Base-by-base conservation (phyloP, 148 eudicot species). In the Cornus controversa region DNA sequence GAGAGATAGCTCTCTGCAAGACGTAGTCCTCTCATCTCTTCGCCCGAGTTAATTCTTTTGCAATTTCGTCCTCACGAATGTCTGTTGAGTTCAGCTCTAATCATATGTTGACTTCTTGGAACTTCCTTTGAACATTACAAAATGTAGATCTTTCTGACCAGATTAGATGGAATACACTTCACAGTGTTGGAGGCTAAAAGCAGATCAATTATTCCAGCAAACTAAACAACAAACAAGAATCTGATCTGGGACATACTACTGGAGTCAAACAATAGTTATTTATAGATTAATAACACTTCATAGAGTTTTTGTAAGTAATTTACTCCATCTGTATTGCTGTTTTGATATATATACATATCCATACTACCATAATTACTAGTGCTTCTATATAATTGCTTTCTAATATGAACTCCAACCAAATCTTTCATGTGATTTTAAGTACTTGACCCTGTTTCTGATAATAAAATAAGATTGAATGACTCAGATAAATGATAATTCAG, bases 11-110 rank as follows among this genome's bases (percentile, higher is more conserved):
- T 68, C 90, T 40, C 83, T 88, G 57, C 81, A 88, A 75, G 90
- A 88, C 66, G 85, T 85, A 4, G 76, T 88, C 58, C 88, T 88
- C 77, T 88, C 90, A 34, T 88, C 90, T 62, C 86, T 88, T 40
- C 88, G 88, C 42, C 85, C 87, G 4, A 67, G 18, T 69, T 82
- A 77, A 29, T 25, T 66, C 4, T 26, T 26, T 62, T 62, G 20
- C 57, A 50, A 50, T 15, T 50, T 5, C 57, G 57, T 50, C 18
- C 57, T 1, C 57, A 7, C 57, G 2, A 7, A 50, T 50, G 18
- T 50, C 57, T 50, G 20, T 50, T 50, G 57, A 50, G 24, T 60
- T 60, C 64, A 60, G 64, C 24, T 60, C 64, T 22, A 60, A 60
- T 60, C 64, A 60, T 18, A 60, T 60, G 11, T 60, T 60, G 24